phyloP scores from a whole-genome alignment of 768 basidiomycete genomes.

The Lanmaoa pseudosensibilis region DNA sequence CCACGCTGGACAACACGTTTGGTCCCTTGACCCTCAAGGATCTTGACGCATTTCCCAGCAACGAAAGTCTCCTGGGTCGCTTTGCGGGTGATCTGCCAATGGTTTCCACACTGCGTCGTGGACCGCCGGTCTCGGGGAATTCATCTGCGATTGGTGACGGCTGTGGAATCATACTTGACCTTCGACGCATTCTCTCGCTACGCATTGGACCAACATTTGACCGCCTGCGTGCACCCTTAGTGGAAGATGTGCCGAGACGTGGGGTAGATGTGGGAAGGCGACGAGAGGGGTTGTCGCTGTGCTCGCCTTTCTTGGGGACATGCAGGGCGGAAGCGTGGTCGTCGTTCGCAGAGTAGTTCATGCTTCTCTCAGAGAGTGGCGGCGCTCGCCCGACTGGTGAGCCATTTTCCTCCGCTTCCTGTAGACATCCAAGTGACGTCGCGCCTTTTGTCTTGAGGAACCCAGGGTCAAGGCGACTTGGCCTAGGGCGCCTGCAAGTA shows the following conservation, averaged over 20 bases:
- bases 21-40: slow-evolving; percentile 35
- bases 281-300: slow-evolving; percentile 45
- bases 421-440: slow-evolving; percentile 59
- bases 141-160: slow-evolving; percentile 49
- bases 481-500: slow-evolving; percentile 48
- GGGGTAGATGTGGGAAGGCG: slow-evolving; percentile 51
- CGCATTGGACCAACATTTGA: slow-evolving; percentile 80
- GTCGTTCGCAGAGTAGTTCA: slow-evolving; percentile 47
- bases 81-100: slow-evolving; percentile 55
- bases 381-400: slow-evolving; percentile 30
- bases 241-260: slow-evolving; percentile 32
- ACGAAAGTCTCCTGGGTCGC: slow-evolving; percentile 55
- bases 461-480: slow-evolving; percentile 66
- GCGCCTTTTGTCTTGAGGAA: slow-evolving; percentile 60
- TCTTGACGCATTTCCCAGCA: slow-evolving; percentile 43
- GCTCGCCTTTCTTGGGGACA: slow-evolving; percentile 38
- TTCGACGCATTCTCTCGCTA: slow-evolving; percentile 66
- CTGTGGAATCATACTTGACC: slow-evolving; percentile 82
- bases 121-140: slow-evolving; percentile 29
- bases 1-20: slow-evolving; percentile 32
- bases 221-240: slow-evolving; percentile 51
- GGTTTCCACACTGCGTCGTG: slow-evolving; percentile 46
- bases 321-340: slow-evolving; percentile 22
- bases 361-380: slow-evolving; percentile 66
- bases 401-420: slow-evolving; percentile 67